Evolutionary conservation across 306 rosid genomes (phyloP), one percentile per base, ranked within the genome.

Genomic region (Dalbergia cochinchinensis): DNA sequence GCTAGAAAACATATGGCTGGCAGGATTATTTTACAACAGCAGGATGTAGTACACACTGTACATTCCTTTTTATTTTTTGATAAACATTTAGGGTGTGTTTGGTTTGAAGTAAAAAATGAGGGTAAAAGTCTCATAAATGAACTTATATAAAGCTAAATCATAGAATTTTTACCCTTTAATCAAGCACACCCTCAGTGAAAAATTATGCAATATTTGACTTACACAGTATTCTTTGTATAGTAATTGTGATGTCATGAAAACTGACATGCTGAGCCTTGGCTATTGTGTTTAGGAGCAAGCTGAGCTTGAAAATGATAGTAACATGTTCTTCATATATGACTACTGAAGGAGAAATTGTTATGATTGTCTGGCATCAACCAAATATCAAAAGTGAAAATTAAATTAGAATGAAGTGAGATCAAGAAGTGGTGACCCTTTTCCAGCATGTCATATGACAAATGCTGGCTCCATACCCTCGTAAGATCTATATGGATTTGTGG

Each of bases 191-290:
- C 71, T 69, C 60, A n/a, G 68, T 41, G 8, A 35, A 75, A 58
- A 80, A 59, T 73, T 26, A 45, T 78, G 47, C 53, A 48, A 12
- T 65, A 47, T 31, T 70, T 47, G 74, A 72, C 10, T 62, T 8
- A 65, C 47, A 69, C 73, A 15, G 16, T 42, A 57, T 74, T 78
- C 45, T 86, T 64, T 86, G 89, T 86, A 79, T 3, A 69, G 51
- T 65, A 55, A n/a, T 71, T 64, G 65, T 60, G 82, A 54, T 73
- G 47, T 58, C 73, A 1, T 73, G 41, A 67, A 76, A 63, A 63
- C 37, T 20, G 34, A 35, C 50, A 54, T 31, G 60, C 34, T 14
- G 42, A 50, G 74, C 18, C 71, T 53, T 63, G 77, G 11, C 14
- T 26, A 39, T 57, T 69, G 77, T 57, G 15, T 78, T 69, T 16